Evolutionary conservation across 495 filamentous ascomycete genomes (phyloP).

Genomic region (Penicillium canariense): DNA sequence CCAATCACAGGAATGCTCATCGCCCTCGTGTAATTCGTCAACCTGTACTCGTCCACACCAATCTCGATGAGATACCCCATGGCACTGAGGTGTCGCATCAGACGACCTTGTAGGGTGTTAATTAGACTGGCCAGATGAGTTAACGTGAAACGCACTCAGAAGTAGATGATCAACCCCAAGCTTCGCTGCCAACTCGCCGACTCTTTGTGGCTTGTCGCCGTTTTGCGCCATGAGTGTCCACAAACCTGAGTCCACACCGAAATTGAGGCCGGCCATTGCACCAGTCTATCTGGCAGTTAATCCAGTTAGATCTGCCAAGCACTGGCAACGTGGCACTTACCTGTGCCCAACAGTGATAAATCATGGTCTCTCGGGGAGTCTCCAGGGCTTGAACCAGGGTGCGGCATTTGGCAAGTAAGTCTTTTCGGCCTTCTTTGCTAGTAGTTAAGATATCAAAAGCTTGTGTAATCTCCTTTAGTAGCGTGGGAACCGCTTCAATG

Average conservation of each 20-base stretch:
- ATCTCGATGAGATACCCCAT: slow-evolving; percentile 49
- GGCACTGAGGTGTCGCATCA: slow-evolving; percentile 50
- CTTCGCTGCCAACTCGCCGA: background rate
- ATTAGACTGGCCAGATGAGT: background rate
- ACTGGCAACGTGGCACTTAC: slow-evolving; percentile 3
- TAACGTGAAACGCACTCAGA: background rate
- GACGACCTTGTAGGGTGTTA: slow-evolving; percentile 20
- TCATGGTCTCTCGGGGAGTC: slow-evolving; percentile 43
- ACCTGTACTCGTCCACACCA: slow-evolving; percentile 41
- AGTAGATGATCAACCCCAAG: slow-evolving; percentile 1
- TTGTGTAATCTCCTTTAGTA: slow-evolving; percentile 24
- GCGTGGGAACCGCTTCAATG: slow-evolving; percentile 23
- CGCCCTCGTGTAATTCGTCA: slow-evolving; percentile 18
- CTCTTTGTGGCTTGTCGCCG: slow-evolving; percentile 6
- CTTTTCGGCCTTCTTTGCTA: slow-evolving; percentile 17
- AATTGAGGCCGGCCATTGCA: background rate
- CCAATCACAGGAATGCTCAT: slow-evolving; percentile 7
- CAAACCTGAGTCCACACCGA: slow-evolving; percentile 7
- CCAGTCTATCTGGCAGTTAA: background rate
- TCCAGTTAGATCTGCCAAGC: background rate
- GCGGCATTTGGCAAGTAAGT: slow-evolving; percentile 31
- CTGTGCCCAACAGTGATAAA: slow-evolving; percentile 41
- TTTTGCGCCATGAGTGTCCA: slow-evolving; percentile 9
- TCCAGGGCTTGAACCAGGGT: slow-evolving; percentile 36
- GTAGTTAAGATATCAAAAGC: slow-evolving; percentile 21